These are phyloP conservation scores for Pelagophyceae sp. DNA, from an alignment of 352 stramenopile genomes.

Conservation along the genomic window DNA sequence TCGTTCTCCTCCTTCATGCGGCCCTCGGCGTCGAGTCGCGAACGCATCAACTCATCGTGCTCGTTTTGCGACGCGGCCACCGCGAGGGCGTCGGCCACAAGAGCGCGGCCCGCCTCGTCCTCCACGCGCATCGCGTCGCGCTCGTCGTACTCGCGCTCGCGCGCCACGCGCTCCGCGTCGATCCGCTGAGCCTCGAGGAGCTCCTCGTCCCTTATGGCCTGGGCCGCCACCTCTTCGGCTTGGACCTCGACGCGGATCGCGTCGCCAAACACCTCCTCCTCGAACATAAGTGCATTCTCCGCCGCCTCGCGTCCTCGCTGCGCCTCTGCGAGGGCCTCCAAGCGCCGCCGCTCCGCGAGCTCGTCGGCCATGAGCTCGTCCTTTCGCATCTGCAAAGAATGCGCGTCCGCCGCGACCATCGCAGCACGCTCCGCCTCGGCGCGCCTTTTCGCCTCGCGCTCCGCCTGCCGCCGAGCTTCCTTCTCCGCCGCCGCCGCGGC, in stretches of 20 bases:
- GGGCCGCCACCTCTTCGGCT: background rate
- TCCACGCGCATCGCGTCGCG: background rate
- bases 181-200: background rate
- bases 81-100: too few species aligned
- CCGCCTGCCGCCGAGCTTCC: background rate
- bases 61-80: too few species aligned
- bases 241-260: background rate
- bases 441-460: background rate
- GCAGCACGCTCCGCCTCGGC: background rate
- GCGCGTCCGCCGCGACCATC: background rate
- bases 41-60: background rate
- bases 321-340: background rate
- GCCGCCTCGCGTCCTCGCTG: background rate
- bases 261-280: background rate
- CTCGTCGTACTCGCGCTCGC: background rate
- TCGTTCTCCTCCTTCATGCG: conserved; percentile 15
- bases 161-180: background rate
- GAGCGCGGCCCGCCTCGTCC: too few species aligned
- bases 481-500: background rate
- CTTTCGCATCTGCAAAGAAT: background rate
- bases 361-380: background rate
- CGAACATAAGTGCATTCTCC: background rate
- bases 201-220: background rate
- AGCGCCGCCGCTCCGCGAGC: background rate
- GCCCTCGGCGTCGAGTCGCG: background rate